phyloP scores from a whole-genome alignment of 2,329 filamentous ascomycete species.

The Tolypocladium capitatum region DNA sequence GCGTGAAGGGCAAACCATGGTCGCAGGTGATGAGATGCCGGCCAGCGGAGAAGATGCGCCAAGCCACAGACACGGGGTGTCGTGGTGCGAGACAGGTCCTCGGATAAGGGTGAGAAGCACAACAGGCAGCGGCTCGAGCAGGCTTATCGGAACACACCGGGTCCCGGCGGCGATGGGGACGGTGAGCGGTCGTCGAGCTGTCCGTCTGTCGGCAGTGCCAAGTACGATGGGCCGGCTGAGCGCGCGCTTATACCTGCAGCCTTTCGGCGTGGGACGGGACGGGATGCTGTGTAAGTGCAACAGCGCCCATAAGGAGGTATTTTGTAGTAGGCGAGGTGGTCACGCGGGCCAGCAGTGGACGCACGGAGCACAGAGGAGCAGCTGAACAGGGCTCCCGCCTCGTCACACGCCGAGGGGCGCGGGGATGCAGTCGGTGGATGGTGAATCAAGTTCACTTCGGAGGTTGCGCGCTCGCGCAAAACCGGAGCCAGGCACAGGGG shows the following conservation, averaged over 20 bases:
- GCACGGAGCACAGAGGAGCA: not conserved
- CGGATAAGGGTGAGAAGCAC: not conserved
- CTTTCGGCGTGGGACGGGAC: constrained; percentile 1
- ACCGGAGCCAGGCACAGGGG: not conserved
- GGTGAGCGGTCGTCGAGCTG: not conserved
- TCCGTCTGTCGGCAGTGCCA: constrained; percentile 3
- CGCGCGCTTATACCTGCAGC: constrained; percentile 4
- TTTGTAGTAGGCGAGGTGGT: not conserved
- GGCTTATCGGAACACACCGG: not conserved
- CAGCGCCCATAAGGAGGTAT: constrained; percentile 4
- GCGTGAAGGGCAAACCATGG: constrained; percentile 10
- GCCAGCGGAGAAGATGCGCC: not conserved
- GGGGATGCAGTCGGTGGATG: not conserved
- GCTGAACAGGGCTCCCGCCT: not conserved
- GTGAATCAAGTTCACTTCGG: not conserved
- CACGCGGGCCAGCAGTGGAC: not conserved
- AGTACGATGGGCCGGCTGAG: not conserved
- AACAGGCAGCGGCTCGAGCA: not conserved
- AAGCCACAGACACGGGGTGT: not conserved
- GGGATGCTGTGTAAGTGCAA: constrained; percentile 15
- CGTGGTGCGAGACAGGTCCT: not conserved
- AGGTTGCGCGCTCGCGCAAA: not conserved
- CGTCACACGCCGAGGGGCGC: not conserved
- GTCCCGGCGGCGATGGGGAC: not conserved
- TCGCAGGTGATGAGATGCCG: constrained; percentile 2